These are phyloP conservation scores for Termitomyces sp. DNA, from an alignment of 768 basidiomycete genomes.

Conservation along the genomic window DNA sequence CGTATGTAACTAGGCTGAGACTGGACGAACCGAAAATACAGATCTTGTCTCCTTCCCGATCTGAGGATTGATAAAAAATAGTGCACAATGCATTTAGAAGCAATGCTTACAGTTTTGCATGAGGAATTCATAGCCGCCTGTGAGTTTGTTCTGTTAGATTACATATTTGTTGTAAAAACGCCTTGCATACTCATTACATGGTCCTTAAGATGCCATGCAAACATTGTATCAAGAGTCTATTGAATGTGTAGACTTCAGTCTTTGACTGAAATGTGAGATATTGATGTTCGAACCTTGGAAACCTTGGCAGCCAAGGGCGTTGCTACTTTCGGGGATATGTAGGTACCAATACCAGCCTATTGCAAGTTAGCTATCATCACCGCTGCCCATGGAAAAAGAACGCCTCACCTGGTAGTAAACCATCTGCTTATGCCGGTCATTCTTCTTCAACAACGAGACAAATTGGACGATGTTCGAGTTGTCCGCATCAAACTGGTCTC, in stretches of 20 bases:
- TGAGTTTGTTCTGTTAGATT: not conserved
- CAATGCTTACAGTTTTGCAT: slow-evolving; percentile 49
- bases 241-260: not conserved
- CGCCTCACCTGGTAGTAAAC: slow-evolving; percentile 52
- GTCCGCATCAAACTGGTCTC: slow-evolving; percentile 48
- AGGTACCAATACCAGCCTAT: slow-evolving; percentile 54
- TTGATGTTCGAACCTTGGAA: slow-evolving; percentile 31
- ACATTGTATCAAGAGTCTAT: slow-evolving; percentile 45
- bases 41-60: slow-evolving; percentile 53
- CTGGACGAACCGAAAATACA: slow-evolving; percentile 52
- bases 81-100: not conserved
- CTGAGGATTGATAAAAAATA: slow-evolving; percentile 23
- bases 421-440: slow-evolving; percentile 50
- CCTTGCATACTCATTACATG: slow-evolving; percentile 47
- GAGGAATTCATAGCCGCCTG: slow-evolving; percentile 55
- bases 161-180: not conserved
- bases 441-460: slow-evolving; percentile 50
- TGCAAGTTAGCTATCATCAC: not conserved
- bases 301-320: slow-evolving; percentile 35
- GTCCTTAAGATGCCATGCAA: slow-evolving; percentile 46
- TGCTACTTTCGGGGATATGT: slow-evolving; percentile 37
- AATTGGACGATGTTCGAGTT: slow-evolving; percentile 57
- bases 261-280: not conserved
- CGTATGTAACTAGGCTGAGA: not conserved
- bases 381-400: not conserved